Evolutionary conservation across 345 rosid genomes (phyloP), one percentile per base, ranked within the genome.

Genomic region (Garcia nutans): DNA sequence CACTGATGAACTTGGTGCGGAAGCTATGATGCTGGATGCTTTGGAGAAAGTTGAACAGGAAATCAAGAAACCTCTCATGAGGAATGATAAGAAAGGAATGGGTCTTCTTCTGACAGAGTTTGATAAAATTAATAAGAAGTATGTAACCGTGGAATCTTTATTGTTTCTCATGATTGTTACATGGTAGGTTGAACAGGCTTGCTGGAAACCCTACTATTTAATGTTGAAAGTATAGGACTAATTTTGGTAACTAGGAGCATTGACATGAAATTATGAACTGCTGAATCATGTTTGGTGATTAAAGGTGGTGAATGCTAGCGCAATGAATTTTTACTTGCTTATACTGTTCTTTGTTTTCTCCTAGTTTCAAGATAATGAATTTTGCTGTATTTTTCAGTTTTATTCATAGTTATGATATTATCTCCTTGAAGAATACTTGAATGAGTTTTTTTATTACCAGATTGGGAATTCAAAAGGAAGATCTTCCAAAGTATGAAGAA

Each of bases 21-120:
- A 96, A 89, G 89, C 89, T 73, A 88, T 92, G 99, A 93, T 92
- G 97, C 88, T 96, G 77, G 97, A 91, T 77, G 97, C 98, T 65
- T 75, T 96, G 80, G 99, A 93, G 71, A 96, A 96, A 82, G 89
- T 93, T 70, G 99, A 96, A 71, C 91, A 88, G 42, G 96, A 96
- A 72, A 86, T 92, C 33, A 93, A 96, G 88, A 91, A 92, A 79
- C 98, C 98, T 85, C 94, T 96, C 55, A 70, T 96, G 94, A 91
- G 98, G 88, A 77, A 84, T 52, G 99, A 96, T 77, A 88, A 92
- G 94, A 88, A 91, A 84, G 93, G 88, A 80, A 93, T 93, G 98
- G 86, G 91, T 74, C 89, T 93, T 85, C 88, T 96, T 41, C 69
- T 80, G 83, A 91, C 92, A 22, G 99, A 96, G 67, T 96, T 96